These are phyloP conservation scores for Bjerkandera adusta DNA, from an alignment of 1,284 basidiomycete species.

Conservation along the genomic window DNA sequence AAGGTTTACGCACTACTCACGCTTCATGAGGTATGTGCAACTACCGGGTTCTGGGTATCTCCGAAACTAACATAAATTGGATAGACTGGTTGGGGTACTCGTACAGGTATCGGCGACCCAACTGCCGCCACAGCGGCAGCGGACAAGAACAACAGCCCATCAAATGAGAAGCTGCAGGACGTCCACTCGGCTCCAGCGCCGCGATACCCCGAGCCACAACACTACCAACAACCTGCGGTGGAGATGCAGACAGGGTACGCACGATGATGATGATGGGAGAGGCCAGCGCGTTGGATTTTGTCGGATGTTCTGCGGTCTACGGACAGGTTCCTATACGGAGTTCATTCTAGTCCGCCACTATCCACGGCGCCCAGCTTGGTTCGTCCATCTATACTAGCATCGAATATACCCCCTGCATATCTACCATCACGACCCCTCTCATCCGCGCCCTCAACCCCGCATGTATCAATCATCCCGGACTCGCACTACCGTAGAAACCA, in stretches of 20 bases:
- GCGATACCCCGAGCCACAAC: slow-evolving; percentile 24
- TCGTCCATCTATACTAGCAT: slow-evolving; percentile 7
- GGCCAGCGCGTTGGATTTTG: neutral
- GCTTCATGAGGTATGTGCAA: slow-evolving; percentile 29
- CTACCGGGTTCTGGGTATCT: too few relatives aligned
- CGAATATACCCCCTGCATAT: slow-evolving; percentile 3
- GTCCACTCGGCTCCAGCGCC: slow-evolving; percentile 20
- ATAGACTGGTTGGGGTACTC: slow-evolving; percentile 88
- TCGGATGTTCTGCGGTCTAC: neutral
- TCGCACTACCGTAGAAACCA: slow-evolving; percentile 10
- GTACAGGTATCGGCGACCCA: slow-evolving; percentile 84
- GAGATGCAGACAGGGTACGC: slow-evolving; percentile 34
- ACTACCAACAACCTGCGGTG: slow-evolving; percentile 29
- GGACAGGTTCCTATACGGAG: neutral
- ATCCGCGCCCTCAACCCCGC: slow-evolving; percentile 1
- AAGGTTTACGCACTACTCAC: slow-evolving; percentile 34
- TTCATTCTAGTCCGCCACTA: neutral
- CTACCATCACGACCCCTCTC: neutral
- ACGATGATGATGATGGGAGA: slow-evolving; percentile 21
- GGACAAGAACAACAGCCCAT: slow-evolving; percentile 29
- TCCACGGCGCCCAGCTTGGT: neutral
- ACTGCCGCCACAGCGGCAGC: slow-evolving; percentile 68
- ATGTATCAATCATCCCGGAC: slow-evolving; percentile 8
- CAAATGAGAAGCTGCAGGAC: slow-evolving; percentile 29
- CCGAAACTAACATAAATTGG: too few relatives aligned